A percentile compares a stretch with the other conserved stretches of the same genome.
Evolutionary conservation across 2,329 filamentous ascomycete species (phyloP).

Genomic region (Ceratocystis variospora): DNA sequence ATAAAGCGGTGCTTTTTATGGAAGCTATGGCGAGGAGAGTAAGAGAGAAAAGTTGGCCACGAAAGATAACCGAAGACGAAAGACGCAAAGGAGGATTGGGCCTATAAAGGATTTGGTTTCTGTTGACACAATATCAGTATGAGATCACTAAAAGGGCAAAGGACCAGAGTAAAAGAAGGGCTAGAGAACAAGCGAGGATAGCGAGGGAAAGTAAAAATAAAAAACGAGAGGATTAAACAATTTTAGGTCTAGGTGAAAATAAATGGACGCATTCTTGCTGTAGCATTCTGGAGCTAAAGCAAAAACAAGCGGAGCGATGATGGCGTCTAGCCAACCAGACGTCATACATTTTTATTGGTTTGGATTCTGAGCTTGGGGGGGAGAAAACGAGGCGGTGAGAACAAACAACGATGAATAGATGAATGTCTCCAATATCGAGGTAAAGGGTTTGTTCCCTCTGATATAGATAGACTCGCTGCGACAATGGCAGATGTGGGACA

Average conservation of each 20-base stretch:
- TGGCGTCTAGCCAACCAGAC: not conserved
- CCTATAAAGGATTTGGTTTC: not conserved
- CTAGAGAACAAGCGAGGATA: not conserved
- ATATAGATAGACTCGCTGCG: no score
- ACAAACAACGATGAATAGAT: not conserved
- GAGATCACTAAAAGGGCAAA: not conserved
- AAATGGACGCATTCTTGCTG: not conserved
- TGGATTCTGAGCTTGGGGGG: not conserved
- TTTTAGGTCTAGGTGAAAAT: not conserved
- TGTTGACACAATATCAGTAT: not conserved
- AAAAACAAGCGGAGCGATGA: not conserved
- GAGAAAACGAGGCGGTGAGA: not conserved
- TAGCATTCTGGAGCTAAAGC: not conserved
- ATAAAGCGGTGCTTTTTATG: not conserved
- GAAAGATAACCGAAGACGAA: constrained; percentile 9
- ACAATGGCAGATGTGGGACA: not conserved
- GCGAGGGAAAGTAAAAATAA: not conserved
- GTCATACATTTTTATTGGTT: not conserved
- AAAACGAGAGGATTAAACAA: not conserved
- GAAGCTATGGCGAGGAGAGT: not conserved
- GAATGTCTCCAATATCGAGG: not conserved
- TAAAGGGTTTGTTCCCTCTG: not conserved
- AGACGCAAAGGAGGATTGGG: not conserved
- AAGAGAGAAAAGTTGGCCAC: not conserved
- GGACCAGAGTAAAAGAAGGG: not conserved